Base-by-base conservation (phyloP, 768 basidiomycete species). In the Mycena rosella region DNA sequence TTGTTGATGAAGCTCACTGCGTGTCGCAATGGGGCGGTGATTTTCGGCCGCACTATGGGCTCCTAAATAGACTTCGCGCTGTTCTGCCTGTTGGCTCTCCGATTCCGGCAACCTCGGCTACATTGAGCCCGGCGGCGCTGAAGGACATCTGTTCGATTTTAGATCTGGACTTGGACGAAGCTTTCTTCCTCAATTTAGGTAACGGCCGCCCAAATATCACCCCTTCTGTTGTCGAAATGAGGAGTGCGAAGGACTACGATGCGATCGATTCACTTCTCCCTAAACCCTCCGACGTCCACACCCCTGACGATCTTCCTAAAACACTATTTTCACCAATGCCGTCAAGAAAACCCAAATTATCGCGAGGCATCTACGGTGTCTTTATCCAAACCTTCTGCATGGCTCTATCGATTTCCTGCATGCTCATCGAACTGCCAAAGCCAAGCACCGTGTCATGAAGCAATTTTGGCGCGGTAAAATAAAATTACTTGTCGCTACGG, bases 1-100 rank as follows among this genome's bases (percentile, higher is more conserved):
- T 84, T 30, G 64, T 82, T 20, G 81, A 82, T 59, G 80, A 84
- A 58, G 80, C 78, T 0, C 83, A 83, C 61, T 81, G 79, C 57
- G 81, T 78, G 44, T 62, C 73, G 1, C 72, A 77, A 52, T 81
- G 80, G 78, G 78, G 79, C 4, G 77, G 74, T 0, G 74, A 79
- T 36, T 82, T 82, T 68, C 76, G 80, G 2, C 63, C 68, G 10
- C 47, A 58, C 0, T 83, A 80, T 68, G 38, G 10, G 11, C 38
- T 5, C 5, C 38, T 40, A 4, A 15, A 40, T 10, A 8, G 38
- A 6, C 38, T 40, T 10, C 5, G 38, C 0, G 68, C 77, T 0
- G 75, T 80, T 24, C 57, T 81, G 22, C 76, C 79, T 0, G 54
- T 73, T 5, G 49, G 72, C 14, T 72, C 78, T 15, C 79, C 82